Evolutionary conservation across 768 basidiomycete genomes (phyloP).

Genomic region (Mycena vitilis): DNA sequence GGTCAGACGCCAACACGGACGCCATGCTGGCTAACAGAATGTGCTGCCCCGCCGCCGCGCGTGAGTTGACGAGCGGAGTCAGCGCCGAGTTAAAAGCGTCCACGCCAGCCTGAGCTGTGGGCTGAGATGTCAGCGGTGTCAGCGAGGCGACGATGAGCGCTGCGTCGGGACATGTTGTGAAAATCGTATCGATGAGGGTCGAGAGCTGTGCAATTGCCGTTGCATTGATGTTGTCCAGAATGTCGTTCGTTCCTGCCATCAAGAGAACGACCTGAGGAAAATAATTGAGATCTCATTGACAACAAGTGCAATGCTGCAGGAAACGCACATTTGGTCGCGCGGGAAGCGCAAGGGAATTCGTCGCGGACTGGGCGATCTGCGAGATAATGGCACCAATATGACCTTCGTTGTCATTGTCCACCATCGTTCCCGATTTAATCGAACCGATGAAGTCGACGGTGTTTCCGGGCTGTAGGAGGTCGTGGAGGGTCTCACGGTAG

Average conservation of each 20-base stretch:
- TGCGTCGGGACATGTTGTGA: constrained; percentile 24
- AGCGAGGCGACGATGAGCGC: constrained; percentile 30
- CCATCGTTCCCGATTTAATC: constrained; percentile 31
- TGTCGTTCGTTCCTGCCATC: constrained; percentile 36
- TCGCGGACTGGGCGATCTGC: constrained; percentile 27
- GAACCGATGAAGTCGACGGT: constrained; percentile 34
- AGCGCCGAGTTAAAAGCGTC: constrained; percentile 25
- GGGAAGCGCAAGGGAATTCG: constrained; percentile 19
- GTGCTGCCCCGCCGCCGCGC: constrained; percentile 30
- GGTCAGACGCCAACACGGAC: constrained; percentile 17
- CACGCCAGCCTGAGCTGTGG: constrained; percentile 16
- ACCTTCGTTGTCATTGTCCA: constrained; percentile 35
- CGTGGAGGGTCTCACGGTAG: constrained; percentile 26
- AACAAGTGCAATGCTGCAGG: no score
- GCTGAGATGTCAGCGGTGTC: constrained; percentile 19
- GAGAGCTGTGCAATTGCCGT: constrained; percentile 12
- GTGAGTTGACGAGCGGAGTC: constrained; percentile 19
- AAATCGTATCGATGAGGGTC: constrained; percentile 25
- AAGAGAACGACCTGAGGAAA: constrained; percentile 33
- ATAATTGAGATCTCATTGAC: no score
- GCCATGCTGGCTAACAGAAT: constrained; percentile 28
- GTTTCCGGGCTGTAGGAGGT: constrained; percentile 29
- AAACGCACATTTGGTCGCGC: constrained; percentile 19
- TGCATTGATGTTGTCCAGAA: constrained; percentile 10
- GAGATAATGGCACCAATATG: constrained; percentile 27